These are phyloP conservation scores for Pseudocercospora cruenta DNA, from an alignment of 2,329 filamentous ascomycete species.

Conservation along the genomic window DNA sequence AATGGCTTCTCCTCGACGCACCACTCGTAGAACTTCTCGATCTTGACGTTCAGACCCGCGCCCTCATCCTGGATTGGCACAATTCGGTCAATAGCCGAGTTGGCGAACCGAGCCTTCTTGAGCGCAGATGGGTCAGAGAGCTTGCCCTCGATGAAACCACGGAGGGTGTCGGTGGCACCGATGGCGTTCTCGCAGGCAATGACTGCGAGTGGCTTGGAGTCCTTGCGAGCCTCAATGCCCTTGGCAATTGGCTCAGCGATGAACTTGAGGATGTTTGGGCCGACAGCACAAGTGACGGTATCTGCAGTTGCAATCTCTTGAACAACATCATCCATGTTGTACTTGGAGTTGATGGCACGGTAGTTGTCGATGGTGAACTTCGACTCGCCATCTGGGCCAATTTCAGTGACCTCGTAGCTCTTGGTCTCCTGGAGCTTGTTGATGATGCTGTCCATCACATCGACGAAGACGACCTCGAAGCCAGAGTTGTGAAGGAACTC, in stretches of 20 bases:
- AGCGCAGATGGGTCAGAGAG: conserved; percentile 69
- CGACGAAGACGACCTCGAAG: conserved; percentile 94
- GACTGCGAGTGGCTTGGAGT: conserved; percentile 73
- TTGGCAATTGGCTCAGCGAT: conserved; percentile 95
- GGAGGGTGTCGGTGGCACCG: conserved; percentile 86
- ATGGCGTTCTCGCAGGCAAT: conserved; percentile 99
- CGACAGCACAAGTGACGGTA: conserved; percentile 93
- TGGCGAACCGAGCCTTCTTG: conserved; percentile 84
- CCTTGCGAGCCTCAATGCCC: conserved; percentile 77
- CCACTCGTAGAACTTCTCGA: conserved; percentile 99
- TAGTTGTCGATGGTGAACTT: conserved; percentile 90
- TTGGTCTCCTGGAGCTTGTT: conserved; percentile 73
- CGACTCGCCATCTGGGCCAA: conserved; percentile 79
- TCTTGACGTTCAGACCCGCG: conserved; percentile 84
- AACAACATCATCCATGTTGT: conserved; percentile 77
- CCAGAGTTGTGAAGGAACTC: conserved; percentile 93
- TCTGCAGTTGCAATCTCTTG: conserved; percentile 86
- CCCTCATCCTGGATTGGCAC: conserved; percentile 85
- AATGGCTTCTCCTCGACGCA: conserved; percentile 90
- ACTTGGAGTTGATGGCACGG: conserved; percentile 93
- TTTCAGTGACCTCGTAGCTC: conserved; percentile 90
- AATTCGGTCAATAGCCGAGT: conserved; percentile 97
- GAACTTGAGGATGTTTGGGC: conserved; percentile 93
- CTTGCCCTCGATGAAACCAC: conserved; percentile 72
- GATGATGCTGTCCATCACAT: conserved; percentile 86